phyloP scores from a whole-genome alignment of 257 asterid genomes.

The Verbascum thapsus region DNA sequence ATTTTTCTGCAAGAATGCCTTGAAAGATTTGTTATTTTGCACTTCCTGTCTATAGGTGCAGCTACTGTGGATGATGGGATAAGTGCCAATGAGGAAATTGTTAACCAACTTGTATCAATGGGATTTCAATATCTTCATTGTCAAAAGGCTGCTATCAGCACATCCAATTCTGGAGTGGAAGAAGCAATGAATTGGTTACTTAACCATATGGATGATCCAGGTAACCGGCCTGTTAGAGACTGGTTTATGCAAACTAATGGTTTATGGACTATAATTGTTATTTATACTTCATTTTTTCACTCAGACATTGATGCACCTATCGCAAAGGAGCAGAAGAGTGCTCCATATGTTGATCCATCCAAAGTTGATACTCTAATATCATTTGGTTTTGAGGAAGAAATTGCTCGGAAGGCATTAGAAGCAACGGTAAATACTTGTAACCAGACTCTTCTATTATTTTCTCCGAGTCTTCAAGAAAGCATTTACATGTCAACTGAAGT shows the following conservation, averaged over 20 bases:
- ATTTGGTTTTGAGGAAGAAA: slow-evolving; percentile 85
- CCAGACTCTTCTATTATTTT: neutral
- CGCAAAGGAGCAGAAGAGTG: slow-evolving; percentile 40
- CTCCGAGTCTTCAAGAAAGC: neutral
- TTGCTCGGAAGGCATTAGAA: slow-evolving; percentile 77
- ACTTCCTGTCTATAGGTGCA: slow-evolving; percentile 36
- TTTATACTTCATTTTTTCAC: slow-evolving; percentile 23
- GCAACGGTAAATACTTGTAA: slow-evolving; percentile 62
- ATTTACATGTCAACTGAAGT: neutral
- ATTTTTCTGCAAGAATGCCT: neutral
- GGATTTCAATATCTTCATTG: slow-evolving; percentile 85
- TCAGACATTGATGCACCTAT: slow-evolving; percentile 83
- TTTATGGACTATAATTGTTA: slow-evolving; percentile 20
- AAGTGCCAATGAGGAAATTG: slow-evolving; percentile 66
- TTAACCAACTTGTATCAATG: slow-evolving; percentile 80
- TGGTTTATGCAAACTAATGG: slow-evolving; percentile 11
- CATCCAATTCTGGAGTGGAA: slow-evolving; percentile 82
- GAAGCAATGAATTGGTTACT: slow-evolving; percentile 92
- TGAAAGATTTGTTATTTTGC: slow-evolving; percentile 20
- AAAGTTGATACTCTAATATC: slow-evolving; percentile 71
- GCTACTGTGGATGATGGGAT: slow-evolving; percentile 48
- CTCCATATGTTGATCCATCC: slow-evolving; percentile 64
- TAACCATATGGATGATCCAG: slow-evolving; percentile 85
- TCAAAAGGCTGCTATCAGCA: slow-evolving; percentile 88
- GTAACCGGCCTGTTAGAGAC: slow-evolving; percentile 37